Conservation (phyloP, 441 rosid species). For the Codiaeum variegatum region DNA sequence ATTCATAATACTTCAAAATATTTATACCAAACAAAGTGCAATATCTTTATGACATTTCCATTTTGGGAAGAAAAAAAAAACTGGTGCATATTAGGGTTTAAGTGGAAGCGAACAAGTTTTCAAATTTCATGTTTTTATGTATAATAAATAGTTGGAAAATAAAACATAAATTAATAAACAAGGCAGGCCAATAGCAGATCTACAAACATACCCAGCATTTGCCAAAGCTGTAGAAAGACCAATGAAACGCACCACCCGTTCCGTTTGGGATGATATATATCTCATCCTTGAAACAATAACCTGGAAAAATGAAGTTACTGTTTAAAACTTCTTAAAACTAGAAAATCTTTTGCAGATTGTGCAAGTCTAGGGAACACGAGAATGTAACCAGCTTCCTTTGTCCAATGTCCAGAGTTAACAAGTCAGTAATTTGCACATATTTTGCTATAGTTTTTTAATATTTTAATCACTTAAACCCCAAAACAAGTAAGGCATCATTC, state of each 20-base stretch:
- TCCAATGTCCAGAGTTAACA: not conserved
- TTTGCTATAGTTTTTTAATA: not conserved
- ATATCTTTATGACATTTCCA: not conserved
- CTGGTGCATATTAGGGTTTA: not conserved
- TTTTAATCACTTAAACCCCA: not conserved
- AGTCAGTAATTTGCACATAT: not conserved
- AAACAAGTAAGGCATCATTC: not conserved
- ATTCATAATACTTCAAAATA: too few relatives aligned
- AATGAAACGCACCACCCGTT: conserved; percentile 82
- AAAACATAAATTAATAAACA: not conserved
- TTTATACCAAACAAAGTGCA: too few relatives aligned
- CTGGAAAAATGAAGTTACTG: conserved; percentile 37
- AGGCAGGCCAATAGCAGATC: not conserved
- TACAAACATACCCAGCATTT: conserved; percentile 75
- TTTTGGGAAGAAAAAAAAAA: not conserved
- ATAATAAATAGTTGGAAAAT: not conserved
- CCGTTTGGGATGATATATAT: conserved; percentile 97
- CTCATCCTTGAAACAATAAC: conserved; percentile 99
- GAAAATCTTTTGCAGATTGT: not conserved
- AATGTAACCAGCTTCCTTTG: not conserved
- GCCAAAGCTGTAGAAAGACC: conserved; percentile 99
- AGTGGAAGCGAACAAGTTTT: not conserved
- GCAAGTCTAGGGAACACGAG: conserved; percentile 6
- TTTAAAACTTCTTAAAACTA: conserved; percentile 18
- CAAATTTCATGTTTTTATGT: not conserved